These are phyloP conservation scores for Trypanosoma boissoni DNA, from an alignment of 208 protist species.

Conservation along the genomic window DNA sequence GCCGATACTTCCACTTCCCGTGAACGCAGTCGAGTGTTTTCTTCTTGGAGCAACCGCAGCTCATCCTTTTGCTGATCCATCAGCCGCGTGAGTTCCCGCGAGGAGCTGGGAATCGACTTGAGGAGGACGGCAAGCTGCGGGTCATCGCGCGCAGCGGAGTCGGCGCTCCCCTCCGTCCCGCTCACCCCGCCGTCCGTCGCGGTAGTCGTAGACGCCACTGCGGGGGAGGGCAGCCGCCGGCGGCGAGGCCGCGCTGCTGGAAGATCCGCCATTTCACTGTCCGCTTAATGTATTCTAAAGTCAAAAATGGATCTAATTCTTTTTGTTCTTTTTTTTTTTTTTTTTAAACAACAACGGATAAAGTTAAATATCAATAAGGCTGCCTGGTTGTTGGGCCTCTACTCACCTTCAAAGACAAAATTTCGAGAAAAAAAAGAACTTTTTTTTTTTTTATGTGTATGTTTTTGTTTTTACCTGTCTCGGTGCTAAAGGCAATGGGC, in stretches of 20 bases:
- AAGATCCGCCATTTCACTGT: too few species aligned
- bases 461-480: too few species aligned
- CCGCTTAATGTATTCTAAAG: too few species aligned
- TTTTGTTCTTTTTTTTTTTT: too few species aligned
- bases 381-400: too few species aligned
- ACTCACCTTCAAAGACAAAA: too few species aligned
- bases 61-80: constrained; percentile 73
- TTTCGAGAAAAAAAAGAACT: too few species aligned
- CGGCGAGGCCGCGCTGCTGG: not conserved
- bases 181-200: constrained; percentile 14
- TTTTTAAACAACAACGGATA: too few species aligned
- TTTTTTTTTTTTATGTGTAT: too few species aligned
- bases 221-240: not conserved
- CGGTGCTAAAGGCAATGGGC: too few species aligned
- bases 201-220: constrained; percentile 7
- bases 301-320: too few species aligned
- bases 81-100: constrained; percentile 58
- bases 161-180: constrained; percentile 16
- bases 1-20: constrained; percentile 80
- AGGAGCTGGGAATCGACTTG: constrained; percentile 48
- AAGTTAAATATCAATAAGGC: too few species aligned
- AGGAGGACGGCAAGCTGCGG: constrained; percentile 33
- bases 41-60: constrained; percentile 54
- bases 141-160: constrained; percentile 3
- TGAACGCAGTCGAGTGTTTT: constrained; percentile 64